Conservation (phyloP, 2,329 filamentous ascomycete genomes). For the Cladosporium sp. region DNA sequence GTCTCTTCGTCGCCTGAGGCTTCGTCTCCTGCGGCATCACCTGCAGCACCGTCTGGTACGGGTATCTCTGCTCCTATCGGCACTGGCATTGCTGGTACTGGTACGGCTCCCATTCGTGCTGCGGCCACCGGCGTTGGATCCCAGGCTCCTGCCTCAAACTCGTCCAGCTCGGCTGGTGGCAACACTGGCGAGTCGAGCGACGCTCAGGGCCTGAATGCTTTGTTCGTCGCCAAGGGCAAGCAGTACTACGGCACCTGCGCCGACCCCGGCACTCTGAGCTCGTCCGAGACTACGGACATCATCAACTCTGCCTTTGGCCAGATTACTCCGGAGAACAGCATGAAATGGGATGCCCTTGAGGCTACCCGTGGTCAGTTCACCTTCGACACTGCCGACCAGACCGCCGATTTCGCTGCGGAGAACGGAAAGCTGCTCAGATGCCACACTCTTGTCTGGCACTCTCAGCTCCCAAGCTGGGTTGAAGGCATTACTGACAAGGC, state of each 20-base stretch:
- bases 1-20: background rate
- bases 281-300: slow-evolving; percentile 49
- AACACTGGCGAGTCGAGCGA: slow-evolving; percentile 8
- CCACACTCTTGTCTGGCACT: slow-evolving; percentile 64
- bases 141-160: background rate
- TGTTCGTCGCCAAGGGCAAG: slow-evolving; percentile 61
- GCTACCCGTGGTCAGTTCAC: slow-evolving; percentile 48
- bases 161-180: slow-evolving; percentile 1
- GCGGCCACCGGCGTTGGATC: background rate
- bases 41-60: background rate
- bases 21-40: background rate
- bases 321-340: slow-evolving; percentile 62
- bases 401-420: slow-evolving; percentile 54
- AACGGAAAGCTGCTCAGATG: slow-evolving; percentile 60
- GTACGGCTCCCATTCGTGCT: background rate
- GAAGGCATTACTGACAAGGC: slow-evolving; percentile 49
- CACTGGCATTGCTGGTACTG: background rate
- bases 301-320: slow-evolving; percentile 61
- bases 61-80: slow-evolving; percentile 2
- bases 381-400: slow-evolving; percentile 54
- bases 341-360: slow-evolving; percentile 65
- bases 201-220: slow-evolving; percentile 46
- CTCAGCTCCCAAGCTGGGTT: slow-evolving; percentile 53
- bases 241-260: slow-evolving; percentile 56
- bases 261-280: slow-evolving; percentile 51